Evolutionary conservation across 192 early-diverging fungal species (phyloP), one percentile per base, ranked within the genome.

Genomic region (Coemansia sp.): DNA sequence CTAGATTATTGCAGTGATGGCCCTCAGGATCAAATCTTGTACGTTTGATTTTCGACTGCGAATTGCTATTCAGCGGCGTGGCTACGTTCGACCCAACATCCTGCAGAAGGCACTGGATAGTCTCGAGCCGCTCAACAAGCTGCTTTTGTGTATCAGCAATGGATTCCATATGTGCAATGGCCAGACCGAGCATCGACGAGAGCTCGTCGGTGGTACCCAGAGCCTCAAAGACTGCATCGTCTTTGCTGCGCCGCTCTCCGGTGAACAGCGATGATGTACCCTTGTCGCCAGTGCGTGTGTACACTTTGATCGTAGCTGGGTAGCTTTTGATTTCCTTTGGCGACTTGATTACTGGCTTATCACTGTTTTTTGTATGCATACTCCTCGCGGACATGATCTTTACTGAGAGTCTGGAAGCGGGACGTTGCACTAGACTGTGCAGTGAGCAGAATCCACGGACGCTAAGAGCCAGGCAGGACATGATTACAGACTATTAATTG

Each of bases 241-340:
- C 81, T 67, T 98, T 98, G 39, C 71, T 22, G n/a, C 91, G 84
- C 33, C 94, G 82, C 67, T 98, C 92, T 17, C 95, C 95, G 18
- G 89, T 93, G 69, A 84, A 98, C 37, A 98, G 80, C 0, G 91
- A 74, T 0, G 93, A 95, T 11, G 91, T 91, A 46, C 91, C 91
- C 73, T 92, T 90, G 80, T 98, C 95, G 18, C 95, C 95, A 0
- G 93, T 98, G 22, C 89, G 84, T 12, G 95, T 98, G 79, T 98
- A 98, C 37, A 98, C 87, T 51, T 85, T 88, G 53, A 87, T 71
- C 24, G 61, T 78, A 10, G 69, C 66, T 15, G 69, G 62, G 41
- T 80, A 69, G 63, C 67, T 69, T 45, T 73, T 80, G 52, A 77
- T 61, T 53, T 77, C 73, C 18, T 63, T 64, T 4, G 73, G 73